phyloP scores from a whole-genome alignment of 129 eudicot genomes.

The Sambucus nigra region DNA sequence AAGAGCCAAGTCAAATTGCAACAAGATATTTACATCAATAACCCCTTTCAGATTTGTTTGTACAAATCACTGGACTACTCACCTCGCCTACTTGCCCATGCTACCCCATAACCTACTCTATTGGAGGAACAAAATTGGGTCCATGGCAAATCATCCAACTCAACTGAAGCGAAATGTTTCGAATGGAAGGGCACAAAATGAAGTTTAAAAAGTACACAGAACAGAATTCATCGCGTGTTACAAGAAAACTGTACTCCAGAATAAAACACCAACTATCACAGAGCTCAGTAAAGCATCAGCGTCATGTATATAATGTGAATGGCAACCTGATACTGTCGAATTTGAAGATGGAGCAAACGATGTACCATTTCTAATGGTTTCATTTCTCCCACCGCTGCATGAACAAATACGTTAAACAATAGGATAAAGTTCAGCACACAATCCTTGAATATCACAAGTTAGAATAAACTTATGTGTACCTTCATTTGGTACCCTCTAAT shows the following conservation, averaged over 20 bases:
- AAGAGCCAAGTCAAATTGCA: too few relatives aligned
- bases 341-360: conserved; percentile 69
- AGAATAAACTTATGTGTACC: too few relatives aligned
- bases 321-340: conserved; percentile 38
- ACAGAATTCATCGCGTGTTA: conserved; percentile 15
- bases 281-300: conserved; percentile 14
- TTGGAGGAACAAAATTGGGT: conserved; percentile 43
- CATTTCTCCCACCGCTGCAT: conserved; percentile 58
- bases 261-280: conserved; percentile 15
- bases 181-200: background rate
- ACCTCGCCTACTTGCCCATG: too few relatives aligned
- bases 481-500: too few relatives aligned
- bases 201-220: background rate
- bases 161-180: conserved; percentile 7
- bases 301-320: conserved; percentile 8
- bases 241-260: conserved; percentile 27
- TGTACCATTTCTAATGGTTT: conserved; percentile 42
- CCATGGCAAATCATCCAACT: background rate
- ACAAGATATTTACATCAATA: too few relatives aligned
- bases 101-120: conserved; percentile 16
- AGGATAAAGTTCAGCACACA: conserved; percentile 1
- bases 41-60: too few relatives aligned
- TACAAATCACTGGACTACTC: too few relatives aligned
- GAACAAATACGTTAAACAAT: background rate
- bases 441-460: background rate